These are phyloP conservation scores for Leccinum sublutescens DNA, from an alignment of 768 basidiomycete species.

Conservation along the genomic window DNA sequence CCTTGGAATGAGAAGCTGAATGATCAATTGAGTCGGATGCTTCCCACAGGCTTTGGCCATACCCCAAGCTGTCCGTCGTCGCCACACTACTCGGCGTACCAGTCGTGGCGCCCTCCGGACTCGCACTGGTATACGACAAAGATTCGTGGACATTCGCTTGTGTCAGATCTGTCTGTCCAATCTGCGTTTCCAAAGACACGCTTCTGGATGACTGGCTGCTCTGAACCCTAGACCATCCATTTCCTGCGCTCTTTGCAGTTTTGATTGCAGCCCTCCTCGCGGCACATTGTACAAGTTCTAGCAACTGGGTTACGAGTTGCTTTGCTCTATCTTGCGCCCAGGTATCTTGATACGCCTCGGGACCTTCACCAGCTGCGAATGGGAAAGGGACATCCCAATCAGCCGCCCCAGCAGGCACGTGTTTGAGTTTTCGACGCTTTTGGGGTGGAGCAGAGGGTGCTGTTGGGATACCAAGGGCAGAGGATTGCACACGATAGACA, in stretches of 20 bases:
- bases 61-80: constrained; percentile 29
- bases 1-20: constrained; percentile 1
- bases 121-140: not conserved
- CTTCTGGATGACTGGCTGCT: constrained; percentile 33
- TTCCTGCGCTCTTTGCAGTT: constrained; percentile 23
- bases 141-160: not conserved
- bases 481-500: constrained; percentile 1
- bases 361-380: constrained; percentile 68
- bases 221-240: constrained; percentile 33
- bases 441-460: constrained; percentile 22
- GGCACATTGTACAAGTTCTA: constrained; percentile 58
- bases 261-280: constrained; percentile 59
- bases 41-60: constrained; percentile 41
- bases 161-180: not conserved
- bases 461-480: not conserved
- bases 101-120: not conserved
- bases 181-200: constrained; percentile 18
- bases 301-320: constrained; percentile 59
- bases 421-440: constrained; percentile 63
- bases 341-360: constrained; percentile 55
- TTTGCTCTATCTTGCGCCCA: constrained; percentile 68
- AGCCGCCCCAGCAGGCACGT: constrained; percentile 74
- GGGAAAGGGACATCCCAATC: constrained; percentile 88
- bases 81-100: not conserved
- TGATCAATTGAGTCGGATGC: constrained; percentile 10